These are phyloP conservation scores for Fusarium sp. DNA, from an alignment of 2,329 filamentous ascomycete species.

Conservation along the genomic window DNA sequence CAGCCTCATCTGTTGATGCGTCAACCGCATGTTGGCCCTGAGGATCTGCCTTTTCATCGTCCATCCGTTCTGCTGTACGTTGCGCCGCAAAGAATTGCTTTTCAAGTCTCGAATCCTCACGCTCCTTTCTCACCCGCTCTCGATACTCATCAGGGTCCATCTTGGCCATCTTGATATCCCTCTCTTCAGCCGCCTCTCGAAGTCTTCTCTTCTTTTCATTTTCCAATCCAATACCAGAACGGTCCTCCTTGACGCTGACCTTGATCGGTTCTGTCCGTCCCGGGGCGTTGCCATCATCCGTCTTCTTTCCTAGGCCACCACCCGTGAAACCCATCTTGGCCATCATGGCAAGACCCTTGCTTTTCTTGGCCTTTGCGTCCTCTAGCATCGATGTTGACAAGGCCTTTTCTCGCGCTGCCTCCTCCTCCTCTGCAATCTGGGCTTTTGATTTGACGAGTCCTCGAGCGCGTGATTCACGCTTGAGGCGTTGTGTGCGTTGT, in stretches of 20 bases:
- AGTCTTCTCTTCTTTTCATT: slow-evolving; percentile 84
- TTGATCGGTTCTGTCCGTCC: slow-evolving; percentile 76
- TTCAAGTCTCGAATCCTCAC: slow-evolving; percentile 76
- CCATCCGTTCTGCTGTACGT: slow-evolving; percentile 83
- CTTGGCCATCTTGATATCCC: slow-evolving; percentile 69
- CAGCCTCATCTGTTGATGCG: slow-evolving; percentile 30
- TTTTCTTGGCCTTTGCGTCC: slow-evolving; percentile 66
- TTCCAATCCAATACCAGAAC: slow-evolving; percentile 86
- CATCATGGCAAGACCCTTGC: slow-evolving; percentile 97
- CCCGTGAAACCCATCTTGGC: slow-evolving; percentile 93
- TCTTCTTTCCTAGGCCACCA: slow-evolving; percentile 74
- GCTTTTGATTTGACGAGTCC: slow-evolving; percentile 82
- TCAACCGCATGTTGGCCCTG: slow-evolving; percentile 5
- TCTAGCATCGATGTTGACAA: slow-evolving; percentile 80
- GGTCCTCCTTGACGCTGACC: slow-evolving; percentile 81
- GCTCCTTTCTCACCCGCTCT: slow-evolving; percentile 76
- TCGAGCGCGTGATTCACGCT: slow-evolving; percentile 75
- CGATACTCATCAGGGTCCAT: slow-evolving; percentile 78
- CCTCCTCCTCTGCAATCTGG: slow-evolving; percentile 81
- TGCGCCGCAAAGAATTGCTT: slow-evolving; percentile 81
- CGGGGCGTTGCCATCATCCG: slow-evolving; percentile 56
- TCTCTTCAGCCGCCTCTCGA: slow-evolving; percentile 70
- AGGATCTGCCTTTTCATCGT: slow-evolving; percentile 60
- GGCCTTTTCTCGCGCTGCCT: slow-evolving; percentile 78
- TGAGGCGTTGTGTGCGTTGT: slow-evolving; percentile 65